phyloP scores from a whole-genome alignment of 371 early-diverging fungal genomes.

The Massospora cicadina region DNA sequence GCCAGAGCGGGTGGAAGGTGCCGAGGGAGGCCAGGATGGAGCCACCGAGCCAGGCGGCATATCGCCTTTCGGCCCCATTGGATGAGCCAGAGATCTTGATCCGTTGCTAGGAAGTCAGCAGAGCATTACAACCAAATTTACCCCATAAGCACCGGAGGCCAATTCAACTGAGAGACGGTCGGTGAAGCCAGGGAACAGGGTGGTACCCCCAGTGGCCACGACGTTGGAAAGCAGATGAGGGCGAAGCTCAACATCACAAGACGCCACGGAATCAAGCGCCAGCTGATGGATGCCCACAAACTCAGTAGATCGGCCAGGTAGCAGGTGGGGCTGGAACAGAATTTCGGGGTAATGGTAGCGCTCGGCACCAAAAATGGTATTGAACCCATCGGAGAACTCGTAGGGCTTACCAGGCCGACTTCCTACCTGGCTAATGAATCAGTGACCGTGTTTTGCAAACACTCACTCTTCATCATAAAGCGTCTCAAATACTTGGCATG shows the following conservation, averaged over 20 bases:
- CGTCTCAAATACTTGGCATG: slow-evolving; percentile 66
- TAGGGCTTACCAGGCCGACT: slow-evolving; percentile 55
- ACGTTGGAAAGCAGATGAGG: slow-evolving; percentile 59
- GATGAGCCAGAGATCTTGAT: slow-evolving; percentile 64
- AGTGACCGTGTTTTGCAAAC: neutral
- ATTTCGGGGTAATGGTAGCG: slow-evolving; percentile 74
- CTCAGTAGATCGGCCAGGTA: neutral
- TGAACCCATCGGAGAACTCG: slow-evolving; percentile 93
- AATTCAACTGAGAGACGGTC: slow-evolving; percentile 69
- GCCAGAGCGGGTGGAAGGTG: slow-evolving; percentile 94
- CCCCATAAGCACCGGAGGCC: slow-evolving; percentile 46
- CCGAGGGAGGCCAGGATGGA: slow-evolving; percentile 87
- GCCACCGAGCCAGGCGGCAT: slow-evolving; percentile 90
- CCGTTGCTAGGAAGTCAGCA: slow-evolving; percentile 29
- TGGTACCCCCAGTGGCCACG: slow-evolving; percentile 79
- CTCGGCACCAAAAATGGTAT: slow-evolving; percentile 56
- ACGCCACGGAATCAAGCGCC: slow-evolving; percentile 19
- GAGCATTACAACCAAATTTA: slow-evolving; percentile 12
- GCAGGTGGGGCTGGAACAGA: slow-evolving; percentile 55
- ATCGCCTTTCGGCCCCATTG: slow-evolving; percentile 62
- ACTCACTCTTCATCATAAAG: slow-evolving; percentile 48
- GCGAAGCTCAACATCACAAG: slow-evolving; percentile 77
- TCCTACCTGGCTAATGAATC: slow-evolving; percentile 13
- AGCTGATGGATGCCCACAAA: neutral
- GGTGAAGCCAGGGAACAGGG: slow-evolving; percentile 66